These are phyloP conservation scores for Aspergillus nanangensis DNA, from an alignment of 495 filamentous ascomycete genomes.

Conservation along the genomic window DNA sequence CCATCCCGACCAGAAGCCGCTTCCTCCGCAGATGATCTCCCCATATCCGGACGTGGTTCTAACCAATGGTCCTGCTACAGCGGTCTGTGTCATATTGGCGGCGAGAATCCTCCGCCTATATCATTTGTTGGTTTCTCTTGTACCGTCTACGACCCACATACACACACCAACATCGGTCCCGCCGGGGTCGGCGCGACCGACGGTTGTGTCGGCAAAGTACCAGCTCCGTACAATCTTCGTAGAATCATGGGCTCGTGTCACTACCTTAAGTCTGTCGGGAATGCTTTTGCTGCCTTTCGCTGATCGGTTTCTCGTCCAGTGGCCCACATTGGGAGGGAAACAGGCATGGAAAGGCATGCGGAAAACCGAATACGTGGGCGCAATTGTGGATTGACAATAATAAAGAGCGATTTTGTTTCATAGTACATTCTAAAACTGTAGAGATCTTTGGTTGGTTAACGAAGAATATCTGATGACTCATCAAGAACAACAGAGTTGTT, in stretches of 20 bases:
- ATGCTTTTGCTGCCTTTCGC: slow-evolving; percentile 60
- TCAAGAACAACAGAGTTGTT: too few species aligned
- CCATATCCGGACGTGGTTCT: slow-evolving; percentile 68
- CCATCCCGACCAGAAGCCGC: slow-evolving; percentile 24
- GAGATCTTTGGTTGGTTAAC: too few species aligned
- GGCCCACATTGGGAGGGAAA: slow-evolving; percentile 51
- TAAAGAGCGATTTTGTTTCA: too few species aligned
- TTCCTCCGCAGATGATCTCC: slow-evolving; percentile 16
- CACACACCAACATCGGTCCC: background rate
- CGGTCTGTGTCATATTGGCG: slow-evolving; percentile 70
- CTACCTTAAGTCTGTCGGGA: slow-evolving; percentile 74
- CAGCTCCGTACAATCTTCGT: slow-evolving; percentile 74
- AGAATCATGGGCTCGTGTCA: slow-evolving; percentile 86
- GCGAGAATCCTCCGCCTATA: slow-evolving; percentile 63
- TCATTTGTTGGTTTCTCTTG: slow-evolving; percentile 9
- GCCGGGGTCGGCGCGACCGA: background rate
- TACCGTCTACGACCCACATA: background rate
- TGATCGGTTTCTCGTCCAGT: slow-evolving; percentile 73
- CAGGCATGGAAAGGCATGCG: slow-evolving; percentile 39
- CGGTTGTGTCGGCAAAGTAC: slow-evolving; percentile 15
- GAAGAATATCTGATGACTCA: too few species aligned
- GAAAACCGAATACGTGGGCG: slow-evolving; percentile 40
- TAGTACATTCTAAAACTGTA: too few species aligned
- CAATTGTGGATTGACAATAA: slow-evolving; percentile 35
- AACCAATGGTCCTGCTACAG: slow-evolving; percentile 85